Conservation (phyloP, 2,329 filamentous ascomycete genomes). For the Epichloe amarillans region DNA sequence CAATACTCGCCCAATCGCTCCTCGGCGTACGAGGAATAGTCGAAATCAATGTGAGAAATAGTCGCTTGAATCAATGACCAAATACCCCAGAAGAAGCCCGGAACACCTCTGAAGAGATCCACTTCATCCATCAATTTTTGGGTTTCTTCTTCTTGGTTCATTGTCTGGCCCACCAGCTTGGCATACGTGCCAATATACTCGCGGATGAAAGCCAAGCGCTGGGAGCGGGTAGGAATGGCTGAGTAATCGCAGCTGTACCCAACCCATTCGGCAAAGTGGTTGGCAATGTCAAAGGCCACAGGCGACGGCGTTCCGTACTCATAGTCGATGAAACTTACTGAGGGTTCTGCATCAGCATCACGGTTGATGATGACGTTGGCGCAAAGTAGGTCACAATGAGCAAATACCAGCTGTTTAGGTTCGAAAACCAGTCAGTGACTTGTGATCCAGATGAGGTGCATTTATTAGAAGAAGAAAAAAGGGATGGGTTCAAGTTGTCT, state of each 20-base stretch:
- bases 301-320: slow-evolving; percentile 93
- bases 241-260: slow-evolving; percentile 90
- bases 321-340: slow-evolving; percentile 82
- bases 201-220: slow-evolving; percentile 67
- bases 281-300: slow-evolving; percentile 89
- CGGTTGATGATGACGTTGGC: slow-evolving; percentile 83
- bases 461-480: background rate
- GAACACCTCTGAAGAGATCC: slow-evolving; percentile 75
- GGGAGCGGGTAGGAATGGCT: slow-evolving; percentile 63
- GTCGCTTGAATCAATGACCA: slow-evolving; percentile 92
- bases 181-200: slow-evolving; percentile 74
- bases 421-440: slow-evolving; percentile 5
- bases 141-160: slow-evolving; percentile 48
- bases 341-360: slow-evolving; percentile 20
- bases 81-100: slow-evolving; percentile 84
- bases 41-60: slow-evolving; percentile 92
- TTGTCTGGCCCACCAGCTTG: slow-evolving; percentile 28
- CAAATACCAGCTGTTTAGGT: slow-evolving; percentile 60
- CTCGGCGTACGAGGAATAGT: slow-evolving; percentile 88
- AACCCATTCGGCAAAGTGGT: slow-evolving; percentile 97
- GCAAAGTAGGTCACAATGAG: slow-evolving; percentile 89
- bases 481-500: background rate
- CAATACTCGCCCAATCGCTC: slow-evolving; percentile 79
- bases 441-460: background rate
- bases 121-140: slow-evolving; percentile 65